Evolutionary conservation across 768 basidiomycete genomes (phyloP).

Genomic region (Leccinum sublutescens): DNA sequence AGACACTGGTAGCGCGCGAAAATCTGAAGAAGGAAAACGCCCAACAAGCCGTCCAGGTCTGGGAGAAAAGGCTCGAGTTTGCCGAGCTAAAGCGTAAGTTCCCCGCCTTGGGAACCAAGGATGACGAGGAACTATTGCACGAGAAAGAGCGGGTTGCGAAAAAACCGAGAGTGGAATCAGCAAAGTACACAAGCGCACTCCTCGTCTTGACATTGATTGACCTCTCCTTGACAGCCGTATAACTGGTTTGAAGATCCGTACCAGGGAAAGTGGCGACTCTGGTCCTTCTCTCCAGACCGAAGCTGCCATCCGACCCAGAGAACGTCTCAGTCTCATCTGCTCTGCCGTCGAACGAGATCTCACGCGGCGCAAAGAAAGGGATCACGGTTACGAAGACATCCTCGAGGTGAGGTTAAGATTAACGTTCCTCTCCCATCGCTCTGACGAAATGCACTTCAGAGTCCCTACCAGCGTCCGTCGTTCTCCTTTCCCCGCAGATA

Average conservation of each 20-base stretch:
- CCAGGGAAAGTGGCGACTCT: slow-evolving; percentile 43
- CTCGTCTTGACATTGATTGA: neutral
- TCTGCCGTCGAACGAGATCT: slow-evolving; percentile 57
- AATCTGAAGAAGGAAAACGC: slow-evolving; percentile 66
- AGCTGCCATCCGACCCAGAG: slow-evolving; percentile 57
- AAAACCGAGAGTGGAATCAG: slow-evolving; percentile 44
- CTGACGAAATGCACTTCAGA: slow-evolving; percentile 39
- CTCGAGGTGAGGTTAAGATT: slow-evolving; percentile 59
- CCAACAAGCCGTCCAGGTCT: slow-evolving; percentile 60
- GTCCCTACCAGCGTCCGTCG: slow-evolving; percentile 66
- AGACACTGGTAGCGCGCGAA: slow-evolving; percentile 69
- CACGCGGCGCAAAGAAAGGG: slow-evolving; percentile 67
- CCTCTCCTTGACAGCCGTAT: slow-evolving; percentile 37
- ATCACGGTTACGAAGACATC: slow-evolving; percentile 84
- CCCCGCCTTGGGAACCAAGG: slow-evolving; percentile 56
- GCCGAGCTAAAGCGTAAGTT: slow-evolving; percentile 79
- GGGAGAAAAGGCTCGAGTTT: slow-evolving; percentile 74
- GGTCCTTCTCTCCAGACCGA: slow-evolving; percentile 42
- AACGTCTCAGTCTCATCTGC: slow-evolving; percentile 56
- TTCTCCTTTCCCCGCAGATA: slow-evolving; percentile 58
- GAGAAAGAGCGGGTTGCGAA: slow-evolving; percentile 70
- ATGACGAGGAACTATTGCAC: slow-evolving; percentile 68
- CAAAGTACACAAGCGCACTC: slow-evolving; percentile 8
- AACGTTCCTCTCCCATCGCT: neutral
- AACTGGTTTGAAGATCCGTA: slow-evolving; percentile 52